Base-by-base conservation (phyloP, 106 monocot species). In the Phalaenopsis aphrodite region DNA sequence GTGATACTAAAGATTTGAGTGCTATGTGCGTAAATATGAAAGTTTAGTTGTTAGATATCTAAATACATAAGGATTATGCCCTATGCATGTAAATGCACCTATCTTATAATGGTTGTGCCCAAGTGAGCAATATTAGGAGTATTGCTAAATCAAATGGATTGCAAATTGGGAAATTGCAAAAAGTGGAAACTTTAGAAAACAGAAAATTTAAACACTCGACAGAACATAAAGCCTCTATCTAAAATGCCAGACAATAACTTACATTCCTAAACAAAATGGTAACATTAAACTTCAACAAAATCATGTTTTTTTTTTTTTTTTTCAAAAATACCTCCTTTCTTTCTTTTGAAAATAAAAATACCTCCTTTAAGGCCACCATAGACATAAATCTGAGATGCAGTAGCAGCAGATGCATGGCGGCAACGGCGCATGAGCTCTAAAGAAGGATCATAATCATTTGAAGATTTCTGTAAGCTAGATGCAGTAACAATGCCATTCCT, bases 301-400 rank as follows among this genome's bases (percentile, higher is more conserved):
- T 76, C 49, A 74, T 18, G 2, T 61, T 36, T 45, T 52, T 45
- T 52, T 23, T 30, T 30, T 30, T 30, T 30, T 30, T 30, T 30
- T 30, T 30, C 30, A 30, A 30, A 30, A 30, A 30, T 30, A 30
- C 30, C 30, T 30, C 30, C 30, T 30, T 30, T 30, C 30, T 30
- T 30, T 30, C 30, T 30, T 30, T 30, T 30, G 30, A 30, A 30
- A 30, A 30, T 10, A 19, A 43, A 84, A 56, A 80, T 89, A 94
- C 98, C 98, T 93, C 98, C 98, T 84, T 81, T 94, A 10, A 98
- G 92, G 79, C 98, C 98, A 79, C 98, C 94, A 87, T 89, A 79
- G 65, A 91, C 77, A 74, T 87, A 98, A 80, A 98, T 88, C 56
- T 89, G 89, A 72, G 81, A 82, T 18, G 90, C 92, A 78, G 89